Percentiles rank a stretch among this genome's conserved stretches.
phyloP scores from a whole-genome alignment of 768 basidiomycete species.

The Daedaleopsis sinensis region DNA sequence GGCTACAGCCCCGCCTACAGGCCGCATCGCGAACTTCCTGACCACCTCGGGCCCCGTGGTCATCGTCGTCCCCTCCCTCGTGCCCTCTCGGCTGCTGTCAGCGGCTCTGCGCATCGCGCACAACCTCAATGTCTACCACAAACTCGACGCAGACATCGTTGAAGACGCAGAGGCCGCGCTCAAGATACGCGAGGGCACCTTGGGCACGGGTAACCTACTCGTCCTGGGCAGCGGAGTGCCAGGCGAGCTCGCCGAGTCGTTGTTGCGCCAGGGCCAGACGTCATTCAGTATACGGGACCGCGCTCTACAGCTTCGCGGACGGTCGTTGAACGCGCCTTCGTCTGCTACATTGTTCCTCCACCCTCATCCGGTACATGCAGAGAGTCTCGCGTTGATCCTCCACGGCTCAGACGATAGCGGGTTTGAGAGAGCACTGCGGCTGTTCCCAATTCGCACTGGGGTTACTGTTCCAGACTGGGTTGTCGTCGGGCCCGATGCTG shows the following conservation, averaged over 20 bases:
- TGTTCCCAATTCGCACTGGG: constrained; percentile 89
- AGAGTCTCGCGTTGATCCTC: constrained; percentile 54
- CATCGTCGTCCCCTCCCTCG: constrained; percentile 50
- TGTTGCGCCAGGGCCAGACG: constrained; percentile 19
- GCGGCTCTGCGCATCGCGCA: constrained; percentile 70
- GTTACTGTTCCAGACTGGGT: constrained; percentile 80
- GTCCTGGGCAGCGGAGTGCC: constrained; percentile 47
- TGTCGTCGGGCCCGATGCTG: constrained; percentile 55
- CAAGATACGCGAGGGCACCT: constrained; percentile 22
- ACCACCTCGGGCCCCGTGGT: constrained; percentile 53
- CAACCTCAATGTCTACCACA: constrained; percentile 67
- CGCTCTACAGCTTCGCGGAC: constrained; percentile 17
- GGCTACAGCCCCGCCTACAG: constrained; percentile 35
- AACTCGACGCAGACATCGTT: constrained; percentile 67
- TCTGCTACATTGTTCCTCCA: constrained; percentile 65
- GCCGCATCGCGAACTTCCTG: constrained; percentile 71
- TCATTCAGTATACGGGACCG: constrained; percentile 20
- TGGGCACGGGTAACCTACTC: constrained; percentile 55
- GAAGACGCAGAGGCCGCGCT: constrained; percentile 40
- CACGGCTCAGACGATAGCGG: constrained; percentile 57
- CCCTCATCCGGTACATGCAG: constrained; percentile 52
- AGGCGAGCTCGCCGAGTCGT: constrained; percentile 25
- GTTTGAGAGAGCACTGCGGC: constrained; percentile 65
- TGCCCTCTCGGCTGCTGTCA: constrained; percentile 42
- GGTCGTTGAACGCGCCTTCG: constrained; percentile 17